Evolutionary conservation across 225 moss, liverwort and hornwort species (phyloP), one percentile per base, ranked within the genome.

Genomic region (Ulota crispa): DNA sequence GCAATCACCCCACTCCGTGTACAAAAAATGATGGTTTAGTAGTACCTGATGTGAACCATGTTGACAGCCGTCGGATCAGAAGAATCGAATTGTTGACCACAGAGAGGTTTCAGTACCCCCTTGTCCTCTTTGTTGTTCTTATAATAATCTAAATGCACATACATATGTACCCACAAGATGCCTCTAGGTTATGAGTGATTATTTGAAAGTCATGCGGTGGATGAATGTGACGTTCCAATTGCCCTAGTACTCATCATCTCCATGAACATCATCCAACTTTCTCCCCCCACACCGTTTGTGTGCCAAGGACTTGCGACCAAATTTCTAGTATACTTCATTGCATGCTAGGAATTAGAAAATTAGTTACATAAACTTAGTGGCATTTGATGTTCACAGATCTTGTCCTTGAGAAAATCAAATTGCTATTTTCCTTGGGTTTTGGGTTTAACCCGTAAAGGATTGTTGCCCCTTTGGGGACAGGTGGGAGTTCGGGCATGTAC

Each of bases 61-160:
- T 77, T 67, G 84, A 87, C 87, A 84, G 81, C 77, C 45, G 31
- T 77, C 81, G 2, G 23, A 81, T 81, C 73, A 69, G 31, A 78
- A 28, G 73, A 64, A 84, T 84, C 64, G 20, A 64, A 84, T 87
- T 47, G 47, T 81, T 87, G 87, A 87, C 87, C 57, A 59, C 50
- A 47, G 69, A 28, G 81, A 84, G 84, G 81, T 78, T 74, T 87
- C 87, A 84, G 87, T 84, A 87, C 84, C 84, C 53, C 84, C 53
- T 0, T 50, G 64, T 78, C 84, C 84, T 68, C 34, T 55, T 81
- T 84, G 69, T n/a, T 12, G 32, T 78, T 84, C 78, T 81, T 84
- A 84, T 56, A 81, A 84, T 87, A 84, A 84, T 87, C 81, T 31
- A 53, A 37, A 52, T 2, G 52, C n/a, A 39, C 53, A 3, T 83